These are phyloP conservation scores for Ascocoryne sarcoides DNA, from an alignment of 2,329 filamentous ascomycete species.

Conservation along the genomic window DNA sequence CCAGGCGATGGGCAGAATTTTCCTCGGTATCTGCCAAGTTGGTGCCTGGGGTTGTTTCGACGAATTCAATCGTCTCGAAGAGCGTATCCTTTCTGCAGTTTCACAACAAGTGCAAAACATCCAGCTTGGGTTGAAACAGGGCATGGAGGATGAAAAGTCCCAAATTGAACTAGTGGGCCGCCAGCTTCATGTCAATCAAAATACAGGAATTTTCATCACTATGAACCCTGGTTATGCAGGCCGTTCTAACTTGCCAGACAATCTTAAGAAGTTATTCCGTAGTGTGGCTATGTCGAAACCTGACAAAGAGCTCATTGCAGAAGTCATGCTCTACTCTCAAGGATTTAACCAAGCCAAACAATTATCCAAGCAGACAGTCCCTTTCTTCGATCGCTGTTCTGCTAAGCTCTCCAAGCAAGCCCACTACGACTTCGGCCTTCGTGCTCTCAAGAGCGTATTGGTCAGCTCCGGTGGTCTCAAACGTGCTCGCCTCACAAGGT, in stretches of 20 bases:
- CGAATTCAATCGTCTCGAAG: constrained; percentile 98
- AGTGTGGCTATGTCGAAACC: constrained; percentile 99
- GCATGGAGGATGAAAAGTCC: constrained; percentile 68
- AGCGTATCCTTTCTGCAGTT: constrained; percentile 93
- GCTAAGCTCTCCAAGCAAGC: constrained; percentile 83
- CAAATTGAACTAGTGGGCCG: constrained; percentile 93
- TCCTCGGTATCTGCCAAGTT: constrained; percentile 97
- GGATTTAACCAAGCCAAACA: constrained; percentile 95
- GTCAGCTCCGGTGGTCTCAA: constrained; percentile 97
- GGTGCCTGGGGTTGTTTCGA: constrained; percentile 99
- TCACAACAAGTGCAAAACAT: constrained; percentile 99
- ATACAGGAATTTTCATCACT: constrained; percentile 98
- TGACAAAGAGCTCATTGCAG: constrained; percentile 97
- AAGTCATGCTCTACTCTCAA: constrained; percentile 99
- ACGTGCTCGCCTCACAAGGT: constrained; percentile 61
- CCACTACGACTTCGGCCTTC: constrained; percentile 97
- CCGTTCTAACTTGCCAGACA: constrained; percentile 95
- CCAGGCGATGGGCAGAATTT: constrained; percentile 98
- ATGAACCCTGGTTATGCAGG: constrained; percentile 99
- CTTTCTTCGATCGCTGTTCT: constrained; percentile 92
- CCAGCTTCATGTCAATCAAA: constrained; percentile 78
- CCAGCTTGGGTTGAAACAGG: constrained; percentile 85
- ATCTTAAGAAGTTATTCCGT: constrained; percentile 98
- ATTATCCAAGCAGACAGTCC: constrained; percentile 90
- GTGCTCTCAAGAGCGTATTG: constrained; percentile 95